Conservation (phyloP, 352 stramenopile genomes). For the Peronospora destructor region DNA sequence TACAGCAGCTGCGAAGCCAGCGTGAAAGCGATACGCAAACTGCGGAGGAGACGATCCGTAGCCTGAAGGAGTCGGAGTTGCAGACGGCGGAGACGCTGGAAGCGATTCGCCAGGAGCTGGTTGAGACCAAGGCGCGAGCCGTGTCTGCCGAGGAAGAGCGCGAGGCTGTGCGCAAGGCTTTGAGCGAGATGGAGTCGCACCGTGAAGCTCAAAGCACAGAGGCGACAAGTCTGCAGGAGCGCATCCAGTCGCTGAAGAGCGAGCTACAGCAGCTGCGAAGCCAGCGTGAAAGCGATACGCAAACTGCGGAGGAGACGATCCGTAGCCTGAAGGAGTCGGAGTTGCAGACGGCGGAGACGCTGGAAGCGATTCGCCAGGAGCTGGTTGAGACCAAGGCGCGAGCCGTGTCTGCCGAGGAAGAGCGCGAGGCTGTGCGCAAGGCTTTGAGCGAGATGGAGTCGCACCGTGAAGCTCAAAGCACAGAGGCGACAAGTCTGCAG, state of each 20-base stretch:
- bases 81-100: slow-evolving; percentile 11
- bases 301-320: slow-evolving; percentile 17
- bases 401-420: slow-evolving; percentile 29
- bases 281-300: slow-evolving; percentile 3
- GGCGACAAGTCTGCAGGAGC: neutral
- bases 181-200: slow-evolving; percentile 13
- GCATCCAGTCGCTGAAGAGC: slow-evolving; percentile 10
- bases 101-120: slow-evolving; percentile 17
- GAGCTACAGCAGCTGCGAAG: slow-evolving; percentile 16
- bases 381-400: slow-evolving; percentile 22
- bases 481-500: slow-evolving; percentile 23
- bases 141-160: slow-evolving; percentile 12
- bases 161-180: slow-evolving; percentile 9
- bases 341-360: slow-evolving; percentile 11
- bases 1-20: slow-evolving; percentile 21
- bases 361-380: slow-evolving; percentile 23
- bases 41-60: slow-evolving; percentile 18
- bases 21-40: slow-evolving; percentile 11
- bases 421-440: slow-evolving; percentile 32
- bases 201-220: slow-evolving; percentile 13
- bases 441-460: slow-evolving; percentile 24
- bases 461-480: slow-evolving; percentile 26
- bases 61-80: slow-evolving; percentile 16
- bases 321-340: slow-evolving; percentile 16
- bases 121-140: slow-evolving; percentile 11